Evolutionary conservation across 2,329 filamentous ascomycete genomes (phyloP).

Genomic region (Pestalotiopsis fici): DNA sequence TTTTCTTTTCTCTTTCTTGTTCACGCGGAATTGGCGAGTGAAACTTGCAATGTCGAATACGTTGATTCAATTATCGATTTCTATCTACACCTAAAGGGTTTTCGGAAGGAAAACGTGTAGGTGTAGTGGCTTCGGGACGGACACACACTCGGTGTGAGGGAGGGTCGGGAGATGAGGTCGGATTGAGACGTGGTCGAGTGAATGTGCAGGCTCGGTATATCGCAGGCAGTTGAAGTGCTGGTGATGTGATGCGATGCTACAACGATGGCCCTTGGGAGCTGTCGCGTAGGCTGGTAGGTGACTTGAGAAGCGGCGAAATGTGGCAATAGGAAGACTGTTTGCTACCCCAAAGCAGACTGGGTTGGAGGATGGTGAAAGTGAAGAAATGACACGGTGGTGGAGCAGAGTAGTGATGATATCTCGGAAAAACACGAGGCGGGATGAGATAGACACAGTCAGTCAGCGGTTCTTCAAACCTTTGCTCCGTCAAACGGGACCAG

Average conservation of each 20-base stretch:
- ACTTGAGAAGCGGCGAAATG: conserved; percentile 8
- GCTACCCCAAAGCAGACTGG: conserved; percentile 9
- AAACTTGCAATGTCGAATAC: conserved; percentile 37
- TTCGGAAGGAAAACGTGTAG: conserved; percentile 93
- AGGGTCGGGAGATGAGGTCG: conserved; percentile 25
- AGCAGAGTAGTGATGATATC: conserved; percentile 26
- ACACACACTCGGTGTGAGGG: conserved; percentile 14
- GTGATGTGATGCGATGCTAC: conserved; percentile 9
- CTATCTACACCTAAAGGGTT: conserved; percentile 85
- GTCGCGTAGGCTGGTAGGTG: conserved; percentile 11
- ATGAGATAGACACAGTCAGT: conserved; percentile 16
- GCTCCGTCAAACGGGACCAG: conserved; percentile 28
- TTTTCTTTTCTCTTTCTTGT: conserved; percentile 11
- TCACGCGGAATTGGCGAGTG: conserved; percentile 17
- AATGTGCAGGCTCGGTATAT: neutral
- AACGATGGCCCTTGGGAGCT: conserved; percentile 3
- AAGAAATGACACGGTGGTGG: conserved; percentile 18
- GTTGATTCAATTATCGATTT: conserved; percentile 50
- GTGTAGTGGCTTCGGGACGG: conserved; percentile 63
- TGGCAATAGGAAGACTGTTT: neutral
- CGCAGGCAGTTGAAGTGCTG: conserved; percentile 6
- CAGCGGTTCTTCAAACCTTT: conserved; percentile 39
- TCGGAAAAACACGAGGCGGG: conserved; percentile 22
- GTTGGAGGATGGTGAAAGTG: conserved; percentile 9
- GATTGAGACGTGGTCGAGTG: conserved; percentile 28